Conservation (phyloP, 768 basidiomycete genomes). For the Rubroboletus satanas region DNA sequence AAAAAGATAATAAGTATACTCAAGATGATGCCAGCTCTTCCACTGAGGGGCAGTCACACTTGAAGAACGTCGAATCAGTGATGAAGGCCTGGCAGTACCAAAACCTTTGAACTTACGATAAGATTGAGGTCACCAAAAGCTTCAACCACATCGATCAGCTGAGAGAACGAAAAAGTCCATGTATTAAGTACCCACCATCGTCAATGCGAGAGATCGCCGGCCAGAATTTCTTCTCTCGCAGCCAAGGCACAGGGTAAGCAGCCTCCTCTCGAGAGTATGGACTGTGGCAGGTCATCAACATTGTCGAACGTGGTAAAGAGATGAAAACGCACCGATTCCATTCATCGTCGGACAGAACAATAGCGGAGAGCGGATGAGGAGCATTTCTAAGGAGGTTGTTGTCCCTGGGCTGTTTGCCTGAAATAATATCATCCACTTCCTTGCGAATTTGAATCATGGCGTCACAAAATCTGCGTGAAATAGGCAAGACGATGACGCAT, state of each 20-base stretch:
- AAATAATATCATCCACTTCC: constrained; percentile 84
- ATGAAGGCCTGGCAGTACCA: not conserved
- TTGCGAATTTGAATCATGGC: constrained; percentile 96
- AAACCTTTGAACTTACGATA: constrained; percentile 52
- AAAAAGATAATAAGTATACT: constrained; percentile 11
- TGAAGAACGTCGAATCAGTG: constrained; percentile 9
- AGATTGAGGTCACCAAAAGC: constrained; percentile 93
- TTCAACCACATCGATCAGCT: constrained; percentile 30
- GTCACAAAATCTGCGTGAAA: constrained; percentile 76
- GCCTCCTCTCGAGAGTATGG: constrained; percentile 89
- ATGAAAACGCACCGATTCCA: constrained; percentile 72
- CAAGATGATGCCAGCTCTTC: constrained; percentile 59
- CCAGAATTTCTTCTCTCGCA: constrained; percentile 94
- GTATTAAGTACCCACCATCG: constrained; percentile 62
- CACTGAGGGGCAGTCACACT: constrained; percentile 87
- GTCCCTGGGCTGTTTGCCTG: constrained; percentile 84
- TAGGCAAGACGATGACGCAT: not conserved
- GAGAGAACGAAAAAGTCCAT: not conserved
- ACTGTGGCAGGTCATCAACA: constrained; percentile 35
- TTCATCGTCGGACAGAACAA: constrained; percentile 66
- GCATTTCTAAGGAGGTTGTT: constrained; percentile 94
- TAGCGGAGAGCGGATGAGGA: constrained; percentile 80
- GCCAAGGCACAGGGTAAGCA: constrained; percentile 82
- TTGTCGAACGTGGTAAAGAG: not conserved
- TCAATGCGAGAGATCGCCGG: constrained; percentile 89